Evolutionary conservation across 192 early-diverging fungal genomes (phyloP).

Genomic region (Funneliformis mosseae): DNA sequence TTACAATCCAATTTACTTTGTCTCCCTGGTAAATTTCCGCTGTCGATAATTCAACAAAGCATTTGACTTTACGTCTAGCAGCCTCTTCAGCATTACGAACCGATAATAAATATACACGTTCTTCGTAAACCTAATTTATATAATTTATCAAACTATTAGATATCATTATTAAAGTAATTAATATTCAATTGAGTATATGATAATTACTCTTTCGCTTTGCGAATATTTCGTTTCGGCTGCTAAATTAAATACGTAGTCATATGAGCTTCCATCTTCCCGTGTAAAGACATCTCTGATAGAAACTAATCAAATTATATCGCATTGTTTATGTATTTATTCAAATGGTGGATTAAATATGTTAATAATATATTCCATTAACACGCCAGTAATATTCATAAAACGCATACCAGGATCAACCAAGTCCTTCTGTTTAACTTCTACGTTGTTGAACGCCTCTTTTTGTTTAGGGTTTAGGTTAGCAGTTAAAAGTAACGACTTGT

Average conservation of each 20-base stretch:
- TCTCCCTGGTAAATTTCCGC: constrained; percentile 88
- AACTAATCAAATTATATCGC: constrained; percentile 45
- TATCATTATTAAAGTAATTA: neutral
- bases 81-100: constrained; percentile 83
- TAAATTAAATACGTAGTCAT: constrained; percentile 94
- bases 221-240: constrained; percentile 96
- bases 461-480: constrained; percentile 66
- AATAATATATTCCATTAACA: neutral
- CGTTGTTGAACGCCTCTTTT: constrained; percentile 68
- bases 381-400: neutral
- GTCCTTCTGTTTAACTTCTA: constrained; percentile 82
- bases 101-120: constrained; percentile 73
- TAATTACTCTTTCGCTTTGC: constrained; percentile 70
- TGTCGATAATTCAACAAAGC: constrained; percentile 86
- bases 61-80: constrained; percentile 67
- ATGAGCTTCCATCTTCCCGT: constrained; percentile 64
- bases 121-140: constrained; percentile 72
- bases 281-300: constrained; percentile 74
- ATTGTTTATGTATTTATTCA: neutral
- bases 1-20: constrained; percentile 52
- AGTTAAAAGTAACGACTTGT: constrained; percentile 83
- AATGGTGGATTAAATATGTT: neutral
- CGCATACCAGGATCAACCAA: constrained; percentile 66
- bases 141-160: neutral
- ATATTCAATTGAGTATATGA: neutral